A percentile compares a stretch with the other conserved stretches of the same genome.
Evolutionary conservation across 169 alveolate species (phyloP).

Genomic region (Neospora caninum): DNA sequence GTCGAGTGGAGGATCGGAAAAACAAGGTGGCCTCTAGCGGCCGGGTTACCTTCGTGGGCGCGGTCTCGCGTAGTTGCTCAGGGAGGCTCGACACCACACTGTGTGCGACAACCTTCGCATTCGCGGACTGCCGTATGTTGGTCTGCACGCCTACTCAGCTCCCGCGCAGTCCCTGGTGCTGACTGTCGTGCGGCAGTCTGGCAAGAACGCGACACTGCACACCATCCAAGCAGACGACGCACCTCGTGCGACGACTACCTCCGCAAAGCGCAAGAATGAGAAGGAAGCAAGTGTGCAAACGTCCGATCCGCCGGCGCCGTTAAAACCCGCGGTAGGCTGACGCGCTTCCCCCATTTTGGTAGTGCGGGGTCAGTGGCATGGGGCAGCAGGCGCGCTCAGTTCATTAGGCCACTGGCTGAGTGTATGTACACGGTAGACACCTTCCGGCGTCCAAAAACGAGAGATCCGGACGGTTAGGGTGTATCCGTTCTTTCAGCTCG

Average conservation of each 20-base stretch:
- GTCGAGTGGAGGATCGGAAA: no score
- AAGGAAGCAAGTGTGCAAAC: slow-evolving; percentile 5
- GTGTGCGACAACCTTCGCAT: no score
- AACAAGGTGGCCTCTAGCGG: no score
- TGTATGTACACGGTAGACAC: neutral
- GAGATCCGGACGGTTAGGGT: neutral
- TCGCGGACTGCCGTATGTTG: no score
- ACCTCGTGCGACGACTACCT: neutral
- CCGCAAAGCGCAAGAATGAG: neutral
- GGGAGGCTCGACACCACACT: no score
- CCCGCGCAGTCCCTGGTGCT: no score
- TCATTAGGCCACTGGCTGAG: neutral
- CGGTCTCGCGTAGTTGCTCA: no score
- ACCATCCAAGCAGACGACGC: neutral
- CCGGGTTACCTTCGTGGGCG: no score
- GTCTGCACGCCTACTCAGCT: no score
- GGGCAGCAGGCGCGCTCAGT: neutral
- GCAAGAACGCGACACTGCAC: neutral
- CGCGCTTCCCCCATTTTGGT: neutral
- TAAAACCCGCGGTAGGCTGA: neutral
- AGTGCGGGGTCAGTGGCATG: neutral
- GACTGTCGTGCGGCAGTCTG: neutral
- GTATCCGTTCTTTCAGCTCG: no score
- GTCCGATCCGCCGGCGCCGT: neutral
- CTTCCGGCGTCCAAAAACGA: neutral